Evolutionary conservation across 306 rosid species (phyloP), one percentile per base, ranked within the genome.

Genomic region (Acacia crassicarpa): DNA sequence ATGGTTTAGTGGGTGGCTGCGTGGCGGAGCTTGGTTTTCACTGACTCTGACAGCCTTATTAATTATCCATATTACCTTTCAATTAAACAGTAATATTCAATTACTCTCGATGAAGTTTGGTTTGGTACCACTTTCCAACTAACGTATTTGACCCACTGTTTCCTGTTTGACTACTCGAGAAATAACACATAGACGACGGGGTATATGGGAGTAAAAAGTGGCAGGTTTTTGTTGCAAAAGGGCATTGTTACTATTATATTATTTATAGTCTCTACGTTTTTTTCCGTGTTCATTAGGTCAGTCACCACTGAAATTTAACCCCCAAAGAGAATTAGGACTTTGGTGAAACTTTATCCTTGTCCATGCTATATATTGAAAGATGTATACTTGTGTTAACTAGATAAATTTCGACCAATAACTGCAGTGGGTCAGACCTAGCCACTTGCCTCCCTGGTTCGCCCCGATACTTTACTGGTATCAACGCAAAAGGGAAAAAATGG

Each of bases 1-100:
- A 81, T n/a, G n/a, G n/a, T 62, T 70, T 54, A 84, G 90, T 84
- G 87, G 81, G 83, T 82, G 78, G 75, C 67, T 73, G 78, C 76
- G 83, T 86, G 85, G 75, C 38, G 67, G 59, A 43, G 58, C 77
- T 87, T 62, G 80, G 61, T 87, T 87, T 86, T 59, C 78, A 80
- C 86, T 72, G 75, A 80, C 71, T 44, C 44, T 67, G 83, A 61
- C 88, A 84, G 90, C 78, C 77, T 78, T 81, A 78, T 19, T 19
- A 38, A 45, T 77, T 20, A 54, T 73, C 72, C 15, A 54, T 63
- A 20, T 45, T 45, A 2, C 54, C 75, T 27, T 25, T 40, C 74
- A 62, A 38, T 14, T 27, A 53, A 38, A 79, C 20, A 61, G 44
- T 38, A 14, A 77, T 73, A 72, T 40, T 76, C 22, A 80, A 22